Conservation (phyloP, 257 asterid species). For the Knoxia roxburghii region DNA sequence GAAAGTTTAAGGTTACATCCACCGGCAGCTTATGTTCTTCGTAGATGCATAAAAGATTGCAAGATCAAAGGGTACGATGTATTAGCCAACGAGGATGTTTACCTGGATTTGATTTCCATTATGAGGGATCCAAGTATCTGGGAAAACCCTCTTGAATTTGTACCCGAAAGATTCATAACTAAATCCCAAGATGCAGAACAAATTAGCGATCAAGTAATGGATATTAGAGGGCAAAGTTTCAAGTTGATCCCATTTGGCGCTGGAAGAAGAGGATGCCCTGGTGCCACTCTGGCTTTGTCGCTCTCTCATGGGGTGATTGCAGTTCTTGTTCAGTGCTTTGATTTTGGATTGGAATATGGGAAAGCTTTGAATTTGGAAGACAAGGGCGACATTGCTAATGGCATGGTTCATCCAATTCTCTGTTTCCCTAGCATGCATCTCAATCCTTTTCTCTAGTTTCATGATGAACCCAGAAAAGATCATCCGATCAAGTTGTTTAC, state of each 20-base stretch:
- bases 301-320: slow-evolving; percentile 48
- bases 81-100: neutral
- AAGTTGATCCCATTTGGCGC: slow-evolving; percentile 51
- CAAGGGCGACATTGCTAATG: slow-evolving; percentile 35
- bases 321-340: slow-evolving; percentile 57
- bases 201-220: no score
- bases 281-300: slow-evolving; percentile 43
- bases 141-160: slow-evolving; percentile 3
- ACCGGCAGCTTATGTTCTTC: slow-evolving; percentile 39
- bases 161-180: neutral
- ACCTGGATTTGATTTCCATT: neutral
- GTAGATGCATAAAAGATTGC: slow-evolving; percentile 15
- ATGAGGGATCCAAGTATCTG: neutral
- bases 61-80: neutral
- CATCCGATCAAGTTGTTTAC: no score
- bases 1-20: slow-evolving; percentile 64
- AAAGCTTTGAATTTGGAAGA: slow-evolving; percentile 49
- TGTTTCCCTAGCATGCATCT: neutral
- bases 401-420: slow-evolving; percentile 25
- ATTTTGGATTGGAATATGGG: slow-evolving; percentile 35
- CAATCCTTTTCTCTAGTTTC: neutral
- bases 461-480: no score
- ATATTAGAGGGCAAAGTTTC: slow-evolving; percentile 58
- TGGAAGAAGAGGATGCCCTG: slow-evolving; percentile 70
- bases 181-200: slow-evolving; percentile 33